phyloP scores from a whole-genome alignment of 805 yeast genomes.

The Zygosaccharomyces siamensis region DNA sequence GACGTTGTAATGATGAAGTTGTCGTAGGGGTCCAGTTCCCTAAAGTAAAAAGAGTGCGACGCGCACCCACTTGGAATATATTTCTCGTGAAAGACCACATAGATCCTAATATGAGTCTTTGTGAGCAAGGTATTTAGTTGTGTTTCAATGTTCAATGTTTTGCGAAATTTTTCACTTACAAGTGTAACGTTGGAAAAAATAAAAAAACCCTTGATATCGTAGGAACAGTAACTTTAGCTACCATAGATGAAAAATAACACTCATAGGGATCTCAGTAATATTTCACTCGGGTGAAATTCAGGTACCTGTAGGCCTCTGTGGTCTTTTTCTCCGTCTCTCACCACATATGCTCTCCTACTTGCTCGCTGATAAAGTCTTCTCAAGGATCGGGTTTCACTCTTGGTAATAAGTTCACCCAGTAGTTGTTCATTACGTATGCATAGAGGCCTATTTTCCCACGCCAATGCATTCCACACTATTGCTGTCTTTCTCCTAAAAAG shows the following conservation, averaged over 20 bases:
- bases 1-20: constrained; percentile 9
- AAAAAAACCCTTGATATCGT: neutral
- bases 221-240: neutral
- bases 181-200: neutral
- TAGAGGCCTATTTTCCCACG: constrained; percentile 20
- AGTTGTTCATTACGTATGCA: constrained; percentile 9
- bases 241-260: neutral
- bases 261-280: constrained; percentile 7
- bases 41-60: constrained; percentile 16
- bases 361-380: constrained; percentile 20
- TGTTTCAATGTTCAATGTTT: neutral
- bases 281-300: constrained; percentile 5
- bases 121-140: neutral
- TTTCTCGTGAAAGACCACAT: constrained; percentile 18
- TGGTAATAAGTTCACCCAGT: constrained; percentile 14
- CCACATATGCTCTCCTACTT: constrained; percentile 18
- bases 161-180: neutral
- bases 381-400: constrained; percentile 8
- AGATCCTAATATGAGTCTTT: neutral
- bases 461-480: constrained; percentile 18
- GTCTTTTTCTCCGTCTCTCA: constrained; percentile 4
- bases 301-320: constrained; percentile 1
- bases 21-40: constrained; percentile 21
- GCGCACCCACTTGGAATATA: constrained; percentile 13
- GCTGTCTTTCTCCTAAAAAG: constrained; percentile 17